A percentile compares a stretch with the other conserved stretches of the same genome.
phyloP scores from a whole-genome alignment of 2,329 filamentous ascomycete genomes.

The Aschersonia sp. region DNA sequence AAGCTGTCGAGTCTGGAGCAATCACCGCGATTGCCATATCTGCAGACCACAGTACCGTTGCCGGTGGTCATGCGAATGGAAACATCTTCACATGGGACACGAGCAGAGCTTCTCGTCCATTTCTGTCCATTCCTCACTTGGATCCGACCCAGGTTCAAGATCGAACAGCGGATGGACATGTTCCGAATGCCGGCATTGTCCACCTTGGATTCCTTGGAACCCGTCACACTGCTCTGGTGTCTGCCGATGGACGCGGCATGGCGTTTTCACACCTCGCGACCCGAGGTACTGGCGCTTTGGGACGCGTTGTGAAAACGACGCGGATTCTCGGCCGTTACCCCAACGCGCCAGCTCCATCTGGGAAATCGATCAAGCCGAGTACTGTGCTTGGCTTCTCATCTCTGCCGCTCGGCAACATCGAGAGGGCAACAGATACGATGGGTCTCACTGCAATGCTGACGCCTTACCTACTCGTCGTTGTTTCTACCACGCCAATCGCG shows the following conservation, averaged over 20 bases:
- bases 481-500: constrained; percentile 90
- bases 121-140: constrained; percentile 72
- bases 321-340: constrained; percentile 88
- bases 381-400: constrained; percentile 87
- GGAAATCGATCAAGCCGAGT: constrained; percentile 72
- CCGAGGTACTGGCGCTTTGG: constrained; percentile 74
- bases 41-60: constrained; percentile 84
- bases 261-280: constrained; percentile 95
- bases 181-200: constrained; percentile 61
- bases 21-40: constrained; percentile 82
- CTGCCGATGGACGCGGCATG: constrained; percentile 90
- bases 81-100: constrained; percentile 97
- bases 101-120: constrained; percentile 65
- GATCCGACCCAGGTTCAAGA: constrained; percentile 49
- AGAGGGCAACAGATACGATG: constrained; percentile 73
- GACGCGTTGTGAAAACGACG: constrained; percentile 74
- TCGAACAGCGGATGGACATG: constrained; percentile 66
- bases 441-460: constrained; percentile 91
- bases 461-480: constrained; percentile 87
- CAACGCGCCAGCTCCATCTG: constrained; percentile 43
- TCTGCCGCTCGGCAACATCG: constrained; percentile 84
- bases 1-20: constrained; percentile 80
- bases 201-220: constrained; percentile 94
- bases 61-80: constrained; percentile 77
- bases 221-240: constrained; percentile 84